phyloP scores from a whole-genome alignment of 2,329 filamentous ascomycete species.

The Coniochaeta sp. region DNA sequence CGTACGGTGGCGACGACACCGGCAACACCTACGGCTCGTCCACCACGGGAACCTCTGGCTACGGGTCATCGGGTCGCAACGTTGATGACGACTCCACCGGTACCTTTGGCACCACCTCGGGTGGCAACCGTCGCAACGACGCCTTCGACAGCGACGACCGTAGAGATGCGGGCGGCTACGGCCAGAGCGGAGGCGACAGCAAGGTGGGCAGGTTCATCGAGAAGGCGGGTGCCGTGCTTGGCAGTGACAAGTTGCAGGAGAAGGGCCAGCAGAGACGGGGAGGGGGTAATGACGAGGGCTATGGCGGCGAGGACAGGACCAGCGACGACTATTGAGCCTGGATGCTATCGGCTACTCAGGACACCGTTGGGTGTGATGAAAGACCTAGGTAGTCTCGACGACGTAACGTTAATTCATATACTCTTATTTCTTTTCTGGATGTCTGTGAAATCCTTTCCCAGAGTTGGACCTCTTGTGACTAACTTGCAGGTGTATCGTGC shows the following conservation, averaged over 20 bases:
- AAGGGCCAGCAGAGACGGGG: slow-evolving; percentile 38
- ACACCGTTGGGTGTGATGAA: neutral
- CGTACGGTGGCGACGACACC: neutral
- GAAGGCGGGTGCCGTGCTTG: slow-evolving; percentile 44
- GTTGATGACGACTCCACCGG: slow-evolving; percentile 4
- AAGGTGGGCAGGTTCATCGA: slow-evolving; percentile 50
- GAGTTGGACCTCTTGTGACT: neutral
- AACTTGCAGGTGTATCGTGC: neutral
- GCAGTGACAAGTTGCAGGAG: slow-evolving; percentile 36
- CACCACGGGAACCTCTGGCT: neutral
- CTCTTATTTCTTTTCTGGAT: neutral
- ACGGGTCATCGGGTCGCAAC: slow-evolving; percentile 9
- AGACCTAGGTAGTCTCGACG: neutral
- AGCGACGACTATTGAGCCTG: neutral
- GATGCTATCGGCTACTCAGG: neutral
- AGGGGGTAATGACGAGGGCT: neutral
- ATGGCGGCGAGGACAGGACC: neutral
- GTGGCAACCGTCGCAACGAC: slow-evolving; percentile 7
- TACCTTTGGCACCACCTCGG: slow-evolving; percentile 4
- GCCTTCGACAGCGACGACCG: slow-evolving; percentile 5
- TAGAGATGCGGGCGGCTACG: slow-evolving; percentile 9
- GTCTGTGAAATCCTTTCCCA: neutral
- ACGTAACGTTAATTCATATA: neutral
- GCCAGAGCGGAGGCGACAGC: slow-evolving; percentile 26
- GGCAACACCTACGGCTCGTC: neutral